These are phyloP conservation scores for Volvariella volvacea DNA, from an alignment of 1,284 basidiomycete genomes.

Conservation along the genomic window DNA sequence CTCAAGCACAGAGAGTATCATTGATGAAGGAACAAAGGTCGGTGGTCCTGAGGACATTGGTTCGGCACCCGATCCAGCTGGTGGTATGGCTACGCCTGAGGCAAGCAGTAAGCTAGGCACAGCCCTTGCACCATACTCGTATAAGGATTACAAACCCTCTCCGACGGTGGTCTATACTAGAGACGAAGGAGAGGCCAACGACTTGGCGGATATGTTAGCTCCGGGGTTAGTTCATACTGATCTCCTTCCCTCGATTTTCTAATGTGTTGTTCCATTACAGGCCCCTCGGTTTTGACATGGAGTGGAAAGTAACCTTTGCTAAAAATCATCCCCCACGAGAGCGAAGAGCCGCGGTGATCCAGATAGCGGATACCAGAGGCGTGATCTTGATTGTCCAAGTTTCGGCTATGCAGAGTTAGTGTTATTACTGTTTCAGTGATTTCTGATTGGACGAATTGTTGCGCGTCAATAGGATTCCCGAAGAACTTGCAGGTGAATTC, in stretches of 20 bases:
- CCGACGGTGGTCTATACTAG: constrained; percentile 20
- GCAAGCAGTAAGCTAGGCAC: not conserved
- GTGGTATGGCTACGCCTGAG: too few relatives aligned
- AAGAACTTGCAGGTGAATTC: constrained; percentile 19
- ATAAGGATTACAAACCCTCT: constrained; percentile 19
- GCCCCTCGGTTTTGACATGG: constrained; percentile 55
- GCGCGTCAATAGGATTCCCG: constrained; percentile 19
- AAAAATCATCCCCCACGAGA: constrained; percentile 12
- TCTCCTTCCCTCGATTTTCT: constrained; percentile 1
- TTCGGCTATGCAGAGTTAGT: constrained; percentile 45
- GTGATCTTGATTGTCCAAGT: constrained; percentile 54
- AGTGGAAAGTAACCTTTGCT: constrained; percentile 42
- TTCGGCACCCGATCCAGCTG: too few relatives aligned
- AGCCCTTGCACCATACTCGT: constrained; percentile 16
- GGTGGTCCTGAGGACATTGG: too few relatives aligned
- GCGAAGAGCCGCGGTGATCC: constrained; percentile 43
- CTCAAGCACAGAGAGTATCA: too few relatives aligned
- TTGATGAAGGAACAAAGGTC: too few relatives aligned
- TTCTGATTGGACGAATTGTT: too few relatives aligned
- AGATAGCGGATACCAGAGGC: constrained; percentile 36
- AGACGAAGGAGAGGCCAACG: constrained; percentile 22
- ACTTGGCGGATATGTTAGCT: constrained; percentile 19
- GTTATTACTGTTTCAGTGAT: not conserved
- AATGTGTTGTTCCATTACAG: constrained; percentile 18
- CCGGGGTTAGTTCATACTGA: constrained; percentile 10